A percentile compares a stretch with the other conserved stretches of the same genome.
phyloP scores from a whole-genome alignment of 164 flowering plant genomes.

The Magnolia kwangsiensis region DNA sequence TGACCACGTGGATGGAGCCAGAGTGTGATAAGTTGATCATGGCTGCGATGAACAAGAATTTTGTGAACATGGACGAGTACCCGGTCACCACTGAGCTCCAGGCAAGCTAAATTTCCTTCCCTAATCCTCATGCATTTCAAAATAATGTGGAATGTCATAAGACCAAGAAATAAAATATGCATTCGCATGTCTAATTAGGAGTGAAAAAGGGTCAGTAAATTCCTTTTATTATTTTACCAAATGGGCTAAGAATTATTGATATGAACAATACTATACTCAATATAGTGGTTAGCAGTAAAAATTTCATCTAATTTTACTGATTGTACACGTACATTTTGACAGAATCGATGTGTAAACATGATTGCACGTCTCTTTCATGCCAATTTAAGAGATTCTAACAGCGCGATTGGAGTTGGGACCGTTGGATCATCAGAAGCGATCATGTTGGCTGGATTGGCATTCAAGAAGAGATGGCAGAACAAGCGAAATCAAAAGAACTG shows the following conservation, averaged over 20 bases:
- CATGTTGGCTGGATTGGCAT: constrained; percentile 46
- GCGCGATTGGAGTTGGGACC: constrained; percentile 39
- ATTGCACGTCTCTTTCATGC: constrained; percentile 43
- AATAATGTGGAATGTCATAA: too few species aligned
- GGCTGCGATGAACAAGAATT: constrained; percentile 35
- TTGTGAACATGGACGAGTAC: constrained; percentile 41
- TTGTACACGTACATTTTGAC: not conserved
- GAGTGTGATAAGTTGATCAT: constrained; percentile 41
- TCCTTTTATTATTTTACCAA: too few species aligned
- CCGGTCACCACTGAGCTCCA: constrained; percentile 48
- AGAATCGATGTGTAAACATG: constrained; percentile 47
- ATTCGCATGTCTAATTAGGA: too few species aligned
- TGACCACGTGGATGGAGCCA: constrained; percentile 42
- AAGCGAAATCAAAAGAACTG: constrained; percentile 29
- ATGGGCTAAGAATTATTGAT: not conserved
- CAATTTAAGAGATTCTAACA: constrained; percentile 30
- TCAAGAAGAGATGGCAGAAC: constrained; percentile 47
- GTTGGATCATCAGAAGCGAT: constrained; percentile 49
- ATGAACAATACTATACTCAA: not conserved
- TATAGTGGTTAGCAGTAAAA: not conserved
- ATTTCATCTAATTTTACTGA: not conserved
- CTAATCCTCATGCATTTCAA: too few species aligned
- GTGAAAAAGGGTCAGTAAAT: too few species aligned
- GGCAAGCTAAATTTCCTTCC: constrained; percentile 12
- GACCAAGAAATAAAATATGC: too few species aligned